phyloP scores from a whole-genome alignment of 73 alveolate genomes.

The Tetrahymena borealis region DNA sequence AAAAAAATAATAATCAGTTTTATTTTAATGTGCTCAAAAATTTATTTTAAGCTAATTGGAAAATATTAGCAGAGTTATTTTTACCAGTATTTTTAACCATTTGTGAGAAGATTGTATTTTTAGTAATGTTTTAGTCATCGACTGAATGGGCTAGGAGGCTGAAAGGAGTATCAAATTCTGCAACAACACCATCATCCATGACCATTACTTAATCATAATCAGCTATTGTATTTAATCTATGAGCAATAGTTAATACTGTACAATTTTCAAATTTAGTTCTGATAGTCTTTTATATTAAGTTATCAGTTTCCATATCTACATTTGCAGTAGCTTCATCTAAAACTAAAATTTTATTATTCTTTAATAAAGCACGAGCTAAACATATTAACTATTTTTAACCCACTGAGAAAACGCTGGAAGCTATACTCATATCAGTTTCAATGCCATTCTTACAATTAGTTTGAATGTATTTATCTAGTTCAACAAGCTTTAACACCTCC shows the following conservation, averaged over 20 bases:
- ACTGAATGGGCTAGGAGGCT: constrained; percentile 15
- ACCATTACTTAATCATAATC: constrained; percentile 66
- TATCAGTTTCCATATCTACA: constrained; percentile 62
- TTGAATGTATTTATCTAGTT: constrained; percentile 48
- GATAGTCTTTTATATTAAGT: constrained; percentile 42
- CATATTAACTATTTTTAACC: constrained; percentile 70
- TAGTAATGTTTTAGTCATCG: background rate
- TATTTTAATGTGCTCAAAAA: background rate
- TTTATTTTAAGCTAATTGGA: constrained; percentile 18
- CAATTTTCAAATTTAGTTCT: constrained; percentile 52
- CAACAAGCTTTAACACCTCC: constrained; percentile 63
- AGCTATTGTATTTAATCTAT: constrained; percentile 61
- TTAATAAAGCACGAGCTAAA: constrained; percentile 61
- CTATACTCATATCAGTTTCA: constrained; percentile 52
- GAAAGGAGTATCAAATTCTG: constrained; percentile 57
- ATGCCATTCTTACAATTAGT: constrained; percentile 58
- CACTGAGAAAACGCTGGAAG: constrained; percentile 42
- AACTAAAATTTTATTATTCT: constrained; percentile 56
- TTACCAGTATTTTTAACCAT: constrained; percentile 28
- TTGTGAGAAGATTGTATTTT: constrained; percentile 16
- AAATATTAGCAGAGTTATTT: constrained; percentile 10
- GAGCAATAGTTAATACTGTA: constrained; percentile 67
- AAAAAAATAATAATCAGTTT: background rate
- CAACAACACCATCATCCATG: constrained; percentile 49
- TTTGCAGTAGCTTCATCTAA: constrained; percentile 78